phyloP scores from a whole-genome alignment of 2,329 filamentous ascomycete genomes.

The Ramularia endophylla region DNA sequence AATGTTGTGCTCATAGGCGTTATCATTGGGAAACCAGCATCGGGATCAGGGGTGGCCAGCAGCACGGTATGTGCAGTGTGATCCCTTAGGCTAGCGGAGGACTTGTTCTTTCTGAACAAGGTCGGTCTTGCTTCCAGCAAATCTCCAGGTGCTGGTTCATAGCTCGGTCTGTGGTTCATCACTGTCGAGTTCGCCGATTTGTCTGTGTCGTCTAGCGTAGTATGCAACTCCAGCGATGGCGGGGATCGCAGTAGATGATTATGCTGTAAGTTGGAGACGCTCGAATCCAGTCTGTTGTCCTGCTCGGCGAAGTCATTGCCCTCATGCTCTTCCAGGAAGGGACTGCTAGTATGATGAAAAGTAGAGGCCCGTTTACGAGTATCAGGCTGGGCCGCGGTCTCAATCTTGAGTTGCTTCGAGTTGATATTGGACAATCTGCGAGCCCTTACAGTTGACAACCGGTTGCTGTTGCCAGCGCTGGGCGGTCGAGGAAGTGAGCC shows the following conservation, averaged over 20 bases:
- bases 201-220: slow-evolving; percentile 11
- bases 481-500: slow-evolving; percentile 20
- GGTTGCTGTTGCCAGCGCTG: slow-evolving; percentile 12
- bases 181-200: slow-evolving; percentile 15
- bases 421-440: slow-evolving; percentile 76
- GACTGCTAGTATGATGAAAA: slow-evolving; percentile 24
- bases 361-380: slow-evolving; percentile 27
- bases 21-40: slow-evolving; percentile 59
- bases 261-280: slow-evolving; percentile 22
- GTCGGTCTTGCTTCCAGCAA: slow-evolving; percentile 20
- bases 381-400: slow-evolving; percentile 52
- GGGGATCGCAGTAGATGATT: slow-evolving; percentile 27
- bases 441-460: slow-evolving; percentile 43
- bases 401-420: slow-evolving; percentile 79
- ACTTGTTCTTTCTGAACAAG: slow-evolving; percentile 45
- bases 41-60: slow-evolving; percentile 51
- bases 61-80: slow-evolving; percentile 61
- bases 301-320: slow-evolving; percentile 11
- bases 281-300: slow-evolving; percentile 17
- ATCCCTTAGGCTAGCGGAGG: slow-evolving; percentile 58
- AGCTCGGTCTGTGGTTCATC: slow-evolving; percentile 16
- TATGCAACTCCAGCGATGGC: slow-evolving; percentile 25
- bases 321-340: slow-evolving; percentile 16
- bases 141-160: slow-evolving; percentile 23
- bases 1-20: slow-evolving; percentile 70